These are phyloP conservation scores for Fonsecaea nubica DNA, from an alignment of 2,329 filamentous ascomycete genomes.

Conservation along the genomic window DNA sequence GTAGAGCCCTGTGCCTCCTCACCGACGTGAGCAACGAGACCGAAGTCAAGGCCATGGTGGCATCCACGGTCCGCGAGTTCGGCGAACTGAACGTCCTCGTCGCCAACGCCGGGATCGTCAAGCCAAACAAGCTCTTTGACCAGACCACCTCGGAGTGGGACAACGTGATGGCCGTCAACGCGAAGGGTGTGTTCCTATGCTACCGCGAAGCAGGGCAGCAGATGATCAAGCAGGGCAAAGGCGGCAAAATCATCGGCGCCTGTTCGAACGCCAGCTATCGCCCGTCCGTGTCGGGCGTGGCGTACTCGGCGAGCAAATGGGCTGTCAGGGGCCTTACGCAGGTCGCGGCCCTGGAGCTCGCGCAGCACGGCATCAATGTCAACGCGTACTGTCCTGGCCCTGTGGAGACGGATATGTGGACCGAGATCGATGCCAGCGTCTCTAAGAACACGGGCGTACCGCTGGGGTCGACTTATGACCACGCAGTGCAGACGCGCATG, in stretches of 20 bases:
- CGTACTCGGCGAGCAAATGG: constrained; percentile 71
- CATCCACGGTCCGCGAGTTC: constrained; percentile 58
- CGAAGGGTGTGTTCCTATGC: constrained; percentile 70
- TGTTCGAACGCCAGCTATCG: constrained; percentile 63
- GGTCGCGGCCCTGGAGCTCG: constrained; percentile 69
- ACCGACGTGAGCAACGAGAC: constrained; percentile 65
- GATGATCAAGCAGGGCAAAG: constrained; percentile 65
- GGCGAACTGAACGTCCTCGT: constrained; percentile 61
- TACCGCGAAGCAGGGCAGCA: constrained; percentile 68
- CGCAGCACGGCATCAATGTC: constrained; percentile 68
- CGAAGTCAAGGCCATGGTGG: constrained; percentile 61
- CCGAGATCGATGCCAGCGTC: constrained; percentile 67
- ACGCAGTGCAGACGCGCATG: constrained; percentile 14
- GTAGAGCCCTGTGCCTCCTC: constrained; percentile 56
- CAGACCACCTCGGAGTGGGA: constrained; percentile 63
- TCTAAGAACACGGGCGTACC: constrained; percentile 57
- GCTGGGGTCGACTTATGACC: constrained; percentile 60
- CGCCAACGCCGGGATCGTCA: constrained; percentile 67
- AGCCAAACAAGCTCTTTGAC: constrained; percentile 63
- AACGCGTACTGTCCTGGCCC: constrained; percentile 73
- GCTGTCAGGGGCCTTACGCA: constrained; percentile 71
- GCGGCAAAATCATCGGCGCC: constrained; percentile 60
- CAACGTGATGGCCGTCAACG: constrained; percentile 67
- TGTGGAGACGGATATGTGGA: constrained; percentile 72
- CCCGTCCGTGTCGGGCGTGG: constrained; percentile 60